Percentiles rank a stretch among this genome's conserved stretches.
phyloP scores from a whole-genome alignment of 164 flowering plant genomes.

The grape (Vitis vinifera) region ASM3070453v1 NC_081807.1:17193001-17193500 shows the following conservation, averaged over 20 bases:
- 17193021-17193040: not conserved
- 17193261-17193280: conserved; percentile 72
- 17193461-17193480: conserved; percentile 99
- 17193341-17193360: conserved; percentile 86
- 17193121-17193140: not conserved
- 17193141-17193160: conserved; percentile 3
- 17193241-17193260: conserved; percentile 83
- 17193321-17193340: conserved; percentile 89
- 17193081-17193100: not conserved
- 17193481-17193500: conserved; percentile 98
- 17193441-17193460: conserved; percentile 8
- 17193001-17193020: not conserved
- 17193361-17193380: conserved; percentile 78
- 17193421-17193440: not conserved
- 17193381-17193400: not conserved
- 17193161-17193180: conserved; percentile 22
- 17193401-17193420: not conserved
- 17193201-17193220: conserved; percentile 69
- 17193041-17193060: not conserved
- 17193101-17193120: not conserved
- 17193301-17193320: conserved; percentile 70
- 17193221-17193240: conserved; percentile 85
- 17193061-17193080: not conserved
- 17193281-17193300: conserved; percentile 76
- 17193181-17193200: conserved; percentile 77